Base-by-base conservation (phyloP, 306 rosid species). In the Trichosanthes truncata region DNA sequence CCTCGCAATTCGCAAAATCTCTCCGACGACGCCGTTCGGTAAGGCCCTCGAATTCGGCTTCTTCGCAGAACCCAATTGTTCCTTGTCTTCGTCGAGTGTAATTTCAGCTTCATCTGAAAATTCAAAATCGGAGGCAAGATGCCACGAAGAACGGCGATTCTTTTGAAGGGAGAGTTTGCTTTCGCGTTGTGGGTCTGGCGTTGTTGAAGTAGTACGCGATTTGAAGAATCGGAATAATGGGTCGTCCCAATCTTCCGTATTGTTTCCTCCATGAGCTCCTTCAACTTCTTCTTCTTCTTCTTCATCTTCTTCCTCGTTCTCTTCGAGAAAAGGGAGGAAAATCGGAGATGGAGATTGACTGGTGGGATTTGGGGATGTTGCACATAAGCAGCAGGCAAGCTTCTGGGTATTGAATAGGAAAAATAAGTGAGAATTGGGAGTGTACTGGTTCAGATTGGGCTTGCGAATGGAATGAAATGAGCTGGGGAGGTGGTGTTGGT, bases 181-280 rank as follows among this genome's bases (percentile, higher is more conserved):
- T 83, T 90, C 85, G 10, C 35, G 71, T 45, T 57, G 62, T 53
- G 97, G 89, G 84, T 92, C 92, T 82, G 83, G 78, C 31, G 84
- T 83, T 20, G 83, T 83, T 40, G 94, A 75, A 29, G 83, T 21
- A 46, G 83, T 21, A 41, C 90, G 84, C 18, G 85, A 88, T 81
- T 85, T 84, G 78, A 92, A 91, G 85, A 88, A 94, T 85, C 84
- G 88, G 82, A 84, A 41, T 41, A 88, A 81, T 10, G 96, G 88
- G 66, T 92, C 97, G 18, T 89, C 68, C 46, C 78, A 82, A 72
- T 88, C 83, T 14, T 75, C 87, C 0, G 76, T 61, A 10, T 61
- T 67, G 23, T 82, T 87, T 13, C 60, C 77, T 1, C 66, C 53
- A 18, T 40, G 38, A 36, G 12, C 79, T 55, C 36, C 79, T 51